Percentiles rank a stretch among this genome's conserved stretches.
These are phyloP conservation scores for Cladosporium phlei DNA, from an alignment of 2,329 filamentous ascomycete species.

Conservation along the genomic window DNA sequence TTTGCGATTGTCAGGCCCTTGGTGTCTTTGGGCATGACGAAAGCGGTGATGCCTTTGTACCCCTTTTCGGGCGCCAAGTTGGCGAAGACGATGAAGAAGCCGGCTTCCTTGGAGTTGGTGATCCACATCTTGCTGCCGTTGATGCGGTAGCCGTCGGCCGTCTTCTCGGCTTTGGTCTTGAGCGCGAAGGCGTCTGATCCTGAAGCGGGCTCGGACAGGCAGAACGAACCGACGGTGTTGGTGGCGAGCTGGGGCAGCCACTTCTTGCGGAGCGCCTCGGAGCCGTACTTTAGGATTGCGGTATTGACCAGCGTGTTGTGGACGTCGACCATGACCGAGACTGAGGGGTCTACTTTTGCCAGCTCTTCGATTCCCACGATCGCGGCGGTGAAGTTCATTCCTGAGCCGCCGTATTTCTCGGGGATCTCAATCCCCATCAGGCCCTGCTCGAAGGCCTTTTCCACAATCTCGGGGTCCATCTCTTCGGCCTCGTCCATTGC, in stretches of 20 bases:
- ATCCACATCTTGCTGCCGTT: slow-evolving; percentile 99
- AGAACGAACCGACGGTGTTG: slow-evolving; percentile 63
- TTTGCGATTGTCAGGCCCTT: slow-evolving; percentile 93
- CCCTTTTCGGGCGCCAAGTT: slow-evolving; percentile 89
- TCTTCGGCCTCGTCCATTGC: slow-evolving; percentile 96
- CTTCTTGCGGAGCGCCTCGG: slow-evolving; percentile 70
- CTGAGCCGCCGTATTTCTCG: slow-evolving; percentile 91
- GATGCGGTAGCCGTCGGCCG: slow-evolving; percentile 76
- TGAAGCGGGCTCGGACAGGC: slow-evolving; percentile 51
- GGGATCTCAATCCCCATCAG: slow-evolving; percentile 97
- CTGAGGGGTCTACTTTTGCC: slow-evolving; percentile 86
- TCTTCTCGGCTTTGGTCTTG: slow-evolving; percentile 83
- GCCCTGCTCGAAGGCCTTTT: slow-evolving; percentile 94
- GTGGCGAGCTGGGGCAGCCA: slow-evolving; percentile 89
- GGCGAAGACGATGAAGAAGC: slow-evolving; percentile 96
- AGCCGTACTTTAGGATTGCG: slow-evolving; percentile 79
- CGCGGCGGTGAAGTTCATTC: slow-evolving; percentile 97
- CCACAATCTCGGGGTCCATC: slow-evolving; percentile 84
- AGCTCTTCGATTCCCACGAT: slow-evolving; percentile 97
- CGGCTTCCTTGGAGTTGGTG: slow-evolving; percentile 90
- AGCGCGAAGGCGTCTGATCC: slow-evolving; percentile 95
- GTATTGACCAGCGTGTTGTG: slow-evolving; percentile 99
- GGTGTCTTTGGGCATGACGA: slow-evolving; percentile 84
- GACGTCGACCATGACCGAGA: slow-evolving; percentile 92
- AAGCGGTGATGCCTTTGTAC: slow-evolving; percentile 95